Evolutionary conservation across 148 eudicot species (phyloP), one percentile per base, ranked within the genome.

Genomic region (Rhododendron ovatum): DNA sequence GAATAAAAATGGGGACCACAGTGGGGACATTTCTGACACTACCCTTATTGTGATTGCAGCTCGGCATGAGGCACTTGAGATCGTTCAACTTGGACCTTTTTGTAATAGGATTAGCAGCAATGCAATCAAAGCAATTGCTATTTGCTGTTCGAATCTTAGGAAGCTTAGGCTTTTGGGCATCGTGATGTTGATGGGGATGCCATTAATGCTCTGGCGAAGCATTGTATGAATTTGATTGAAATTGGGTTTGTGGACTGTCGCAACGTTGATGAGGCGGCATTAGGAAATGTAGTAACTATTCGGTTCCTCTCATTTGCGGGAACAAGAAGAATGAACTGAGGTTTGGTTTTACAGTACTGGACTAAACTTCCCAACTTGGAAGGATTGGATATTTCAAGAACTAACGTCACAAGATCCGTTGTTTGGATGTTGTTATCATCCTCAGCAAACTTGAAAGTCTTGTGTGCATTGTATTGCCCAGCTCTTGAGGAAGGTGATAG

Each of bases 321-420:
- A 63, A 92, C 96, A 4, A 88, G 90, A 47, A 91, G 80, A 88
- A 87, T 95, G 86, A 93, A 93, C 80, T 97, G 99, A 98, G 87
- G 83, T 85, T 86, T 93, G 86, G 96, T 87, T 71, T 90, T 90
- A 28, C 89, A 95, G 63, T 63, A 85, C 41, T 97, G 98, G 99
- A 83, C 83, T 90, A 91, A 89, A 82, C 85, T 97, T 82, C 95
- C 95, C 30, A 84, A 90, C 84, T 90, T 97, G 86, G 89, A 75
- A 84, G 98, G 95, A 1, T 91, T 97, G 82, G 99, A 97, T 92
- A 94, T 97, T 87, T 97, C 98, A 8, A 93, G 98, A 86, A 95
- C 98, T 10, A 94, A 95, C 88, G 80, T 97, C n/a, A 83, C 87
- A 50, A 90, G 95, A 1, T 43, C 82, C 78, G 91, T 91, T 17